phyloP scores from a whole-genome alignment of 2,329 filamentous ascomycete genomes.

The Celoporthe dispersa region DNA sequence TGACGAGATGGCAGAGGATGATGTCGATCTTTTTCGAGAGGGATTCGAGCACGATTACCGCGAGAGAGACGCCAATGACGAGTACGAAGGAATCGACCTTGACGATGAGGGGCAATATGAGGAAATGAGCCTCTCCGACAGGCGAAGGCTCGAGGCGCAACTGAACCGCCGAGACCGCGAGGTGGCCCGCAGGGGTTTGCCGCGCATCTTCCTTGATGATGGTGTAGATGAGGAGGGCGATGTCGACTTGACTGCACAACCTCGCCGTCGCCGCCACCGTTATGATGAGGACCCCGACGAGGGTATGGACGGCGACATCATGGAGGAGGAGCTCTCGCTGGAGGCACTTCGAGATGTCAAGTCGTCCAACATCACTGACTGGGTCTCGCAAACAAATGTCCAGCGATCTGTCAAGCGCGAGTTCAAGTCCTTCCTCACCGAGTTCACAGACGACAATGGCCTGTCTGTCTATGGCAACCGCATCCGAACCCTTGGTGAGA shows the following conservation, averaged over 20 bases:
- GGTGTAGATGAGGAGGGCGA: conserved; percentile 86
- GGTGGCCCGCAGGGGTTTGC: conserved; percentile 59
- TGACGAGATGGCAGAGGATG: conserved; percentile 81
- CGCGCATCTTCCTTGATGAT: conserved; percentile 68
- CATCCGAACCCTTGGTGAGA: conserved; percentile 92
- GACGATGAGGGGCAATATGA: conserved; percentile 81
- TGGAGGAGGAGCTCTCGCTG: conserved; percentile 92
- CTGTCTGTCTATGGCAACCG: conserved; percentile 93
- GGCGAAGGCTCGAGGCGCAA: conserved; percentile 73
- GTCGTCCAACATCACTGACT: conserved; percentile 89
- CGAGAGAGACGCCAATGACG: conserved; percentile 67
- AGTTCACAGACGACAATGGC: conserved; percentile 88
- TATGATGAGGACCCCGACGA: conserved; percentile 96
- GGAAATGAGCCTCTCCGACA: conserved; percentile 66
- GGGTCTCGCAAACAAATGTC: conserved; percentile 88
- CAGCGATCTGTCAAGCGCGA: conserved; percentile 93
- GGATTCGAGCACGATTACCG: conserved; percentile 75
- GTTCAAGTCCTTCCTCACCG: conserved; percentile 96
- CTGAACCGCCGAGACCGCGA: conserved; percentile 76
- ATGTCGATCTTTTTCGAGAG: conserved; percentile 77
- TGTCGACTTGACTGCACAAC: conserved; percentile 83
- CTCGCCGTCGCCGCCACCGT: conserved; percentile 80
- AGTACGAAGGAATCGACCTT: conserved; percentile 72
- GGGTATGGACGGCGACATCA: conserved; percentile 88
- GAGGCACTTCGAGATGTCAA: conserved; percentile 94